Evolutionary conservation across 129 eudicot species (phyloP).

Genomic region (Escallonia rubra): DNA sequence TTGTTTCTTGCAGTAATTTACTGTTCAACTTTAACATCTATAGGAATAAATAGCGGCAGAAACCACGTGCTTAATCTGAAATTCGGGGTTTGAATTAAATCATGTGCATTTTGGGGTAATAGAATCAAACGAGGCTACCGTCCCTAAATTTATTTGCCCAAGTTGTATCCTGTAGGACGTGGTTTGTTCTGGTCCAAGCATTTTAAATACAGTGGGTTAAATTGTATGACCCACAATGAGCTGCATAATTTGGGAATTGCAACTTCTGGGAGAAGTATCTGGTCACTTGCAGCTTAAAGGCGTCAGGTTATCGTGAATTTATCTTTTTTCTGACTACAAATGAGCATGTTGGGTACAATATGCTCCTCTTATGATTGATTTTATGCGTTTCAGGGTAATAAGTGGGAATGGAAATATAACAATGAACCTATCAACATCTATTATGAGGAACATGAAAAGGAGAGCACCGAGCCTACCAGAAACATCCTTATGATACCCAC

Average conservation of each 20-base stretch:
- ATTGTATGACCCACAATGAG: no score
- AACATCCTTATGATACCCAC: conserved; percentile 83
- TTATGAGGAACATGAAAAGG: conserved; percentile 56
- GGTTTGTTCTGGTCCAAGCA: no score
- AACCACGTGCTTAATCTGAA: background rate
- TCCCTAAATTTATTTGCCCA: background rate
- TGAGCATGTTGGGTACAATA: background rate
- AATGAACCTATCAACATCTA: conserved; percentile 62
- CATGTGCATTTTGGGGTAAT: background rate
- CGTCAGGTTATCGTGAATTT: background rate
- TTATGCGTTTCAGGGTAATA: conserved; percentile 30
- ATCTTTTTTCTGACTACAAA: background rate
- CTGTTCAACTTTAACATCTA: no score
- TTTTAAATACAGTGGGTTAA: no score
- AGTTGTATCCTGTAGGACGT: no score
- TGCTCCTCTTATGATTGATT: background rate
- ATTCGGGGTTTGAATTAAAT: background rate
- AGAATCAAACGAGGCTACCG: background rate
- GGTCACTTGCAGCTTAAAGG: no score
- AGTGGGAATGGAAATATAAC: conserved; percentile 79
- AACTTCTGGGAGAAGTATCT: no score
- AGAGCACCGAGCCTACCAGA: conserved; percentile 45
- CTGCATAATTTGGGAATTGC: no score
- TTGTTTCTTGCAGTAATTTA: no score
- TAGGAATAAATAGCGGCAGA: no score